Percentiles rank a stretch among this genome's conserved stretches.
phyloP scores from a whole-genome alignment of 441 rosid genomes.

The Erodium texanum region DNA sequence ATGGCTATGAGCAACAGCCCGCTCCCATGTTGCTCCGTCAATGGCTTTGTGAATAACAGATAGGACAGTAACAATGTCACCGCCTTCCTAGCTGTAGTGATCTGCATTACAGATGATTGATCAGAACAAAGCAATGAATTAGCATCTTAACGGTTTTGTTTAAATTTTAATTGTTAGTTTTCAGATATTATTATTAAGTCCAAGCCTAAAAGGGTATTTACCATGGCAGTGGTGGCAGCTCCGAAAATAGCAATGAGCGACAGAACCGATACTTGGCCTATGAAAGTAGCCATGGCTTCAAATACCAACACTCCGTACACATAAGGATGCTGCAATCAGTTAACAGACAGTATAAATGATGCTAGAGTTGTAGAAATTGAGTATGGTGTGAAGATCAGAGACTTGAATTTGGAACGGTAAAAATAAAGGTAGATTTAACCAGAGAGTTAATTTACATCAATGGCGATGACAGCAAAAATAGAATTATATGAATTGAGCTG shows the following conservation, averaged over 20 bases:
- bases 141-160: neutral
- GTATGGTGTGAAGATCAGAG: neutral
- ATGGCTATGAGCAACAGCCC: constrained; percentile 64
- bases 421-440: neutral
- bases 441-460: neutral
- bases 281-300: constrained; percentile 79
- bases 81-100: constrained; percentile 79
- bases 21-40: constrained; percentile 63
- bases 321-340: constrained; percentile 56
- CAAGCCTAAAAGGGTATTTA: constrained; percentile 17
- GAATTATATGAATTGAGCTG: neutral
- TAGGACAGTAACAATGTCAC: constrained; percentile 65
- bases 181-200: too few species aligned
- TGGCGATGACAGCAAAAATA: neutral
- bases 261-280: constrained; percentile 72
- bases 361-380: constrained; percentile 2
- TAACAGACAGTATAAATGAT: neutral
- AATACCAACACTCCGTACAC: constrained; percentile 68
- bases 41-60: constrained; percentile 73
- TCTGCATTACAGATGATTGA: constrained; percentile 28
- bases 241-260: constrained; percentile 79
- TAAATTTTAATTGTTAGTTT: too few species aligned
- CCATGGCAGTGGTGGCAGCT: constrained; percentile 82
- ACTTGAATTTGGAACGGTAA: neutral
- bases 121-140: neutral